Conservation (phyloP, 306 rosid genomes). For the Senna tora region DNA sequence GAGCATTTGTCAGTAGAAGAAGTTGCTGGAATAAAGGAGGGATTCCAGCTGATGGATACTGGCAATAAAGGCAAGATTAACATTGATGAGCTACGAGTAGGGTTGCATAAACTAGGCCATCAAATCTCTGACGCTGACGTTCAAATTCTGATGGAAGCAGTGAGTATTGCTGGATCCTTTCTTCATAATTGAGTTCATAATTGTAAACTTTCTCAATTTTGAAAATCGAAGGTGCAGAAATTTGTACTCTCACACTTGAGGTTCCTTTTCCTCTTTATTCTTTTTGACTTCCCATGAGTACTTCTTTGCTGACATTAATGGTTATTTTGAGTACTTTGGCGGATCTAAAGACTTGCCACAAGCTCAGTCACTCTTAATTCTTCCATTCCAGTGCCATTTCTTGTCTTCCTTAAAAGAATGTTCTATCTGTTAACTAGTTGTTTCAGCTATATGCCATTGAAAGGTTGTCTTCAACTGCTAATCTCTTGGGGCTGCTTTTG, state of each 20-base stretch:
- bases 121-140: slow-evolving; percentile 78
- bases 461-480: slow-evolving; percentile 29
- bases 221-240: neutral
- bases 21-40: slow-evolving; percentile 88
- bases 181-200: slow-evolving; percentile 6
- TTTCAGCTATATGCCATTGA: neutral
- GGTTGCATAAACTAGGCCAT: slow-evolving; percentile 86
- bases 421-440: slow-evolving; percentile 14
- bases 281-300: neutral
- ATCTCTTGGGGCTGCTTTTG: slow-evolving; percentile 17
- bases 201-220: neutral
- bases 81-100: slow-evolving; percentile 74
- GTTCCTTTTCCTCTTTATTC: neutral
- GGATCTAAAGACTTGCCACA: slow-evolving; percentile 19
- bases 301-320: slow-evolving; percentile 7
- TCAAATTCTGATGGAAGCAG: slow-evolving; percentile 88
- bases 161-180: slow-evolving; percentile 51
- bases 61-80: slow-evolving; percentile 66
- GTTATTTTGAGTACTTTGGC: neutral
- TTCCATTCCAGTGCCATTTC: slow-evolving; percentile 14
- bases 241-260: slow-evolving; percentile 22
- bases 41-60: slow-evolving; percentile 77
- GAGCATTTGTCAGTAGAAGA: slow-evolving; percentile 87
- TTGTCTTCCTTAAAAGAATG: neutral
- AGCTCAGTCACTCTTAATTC: slow-evolving; percentile 13